Evolutionary conservation across 129 eudicot genomes (phyloP).

Genomic region (Artemisia tridentata): DNA sequence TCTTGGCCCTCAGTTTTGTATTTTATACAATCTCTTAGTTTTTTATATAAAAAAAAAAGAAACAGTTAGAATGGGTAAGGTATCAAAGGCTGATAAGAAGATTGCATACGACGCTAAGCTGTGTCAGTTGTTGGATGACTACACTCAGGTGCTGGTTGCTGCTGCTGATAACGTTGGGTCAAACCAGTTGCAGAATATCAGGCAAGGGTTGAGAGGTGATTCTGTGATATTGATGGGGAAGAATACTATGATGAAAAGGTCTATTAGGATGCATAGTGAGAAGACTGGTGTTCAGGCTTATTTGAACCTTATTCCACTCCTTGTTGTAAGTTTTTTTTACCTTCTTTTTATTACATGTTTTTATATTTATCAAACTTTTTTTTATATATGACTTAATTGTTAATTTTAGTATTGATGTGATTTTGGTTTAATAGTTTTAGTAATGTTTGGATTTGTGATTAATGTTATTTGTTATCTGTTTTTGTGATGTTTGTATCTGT

Average conservation of each 20-base stretch:
- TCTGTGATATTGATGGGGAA: slow-evolving; percentile 84
- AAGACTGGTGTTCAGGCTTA: slow-evolving; percentile 64
- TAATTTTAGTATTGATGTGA: background rate
- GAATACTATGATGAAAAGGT: slow-evolving; percentile 91
- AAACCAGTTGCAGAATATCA: slow-evolving; percentile 63
- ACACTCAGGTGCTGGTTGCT: slow-evolving; percentile 63
- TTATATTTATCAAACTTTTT: no score
- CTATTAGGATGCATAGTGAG: slow-evolving; percentile 69
- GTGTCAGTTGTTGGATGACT: slow-evolving; percentile 61
- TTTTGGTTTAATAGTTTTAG: no score
- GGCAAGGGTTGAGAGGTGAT: slow-evolving; percentile 67
- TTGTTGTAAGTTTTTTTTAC: slow-evolving; percentile 44
- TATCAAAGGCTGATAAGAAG: slow-evolving; percentile 80
- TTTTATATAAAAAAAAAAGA: background rate
- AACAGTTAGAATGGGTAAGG: slow-evolving; percentile 47
- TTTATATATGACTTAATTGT: no score
- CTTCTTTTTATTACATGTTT: no score
- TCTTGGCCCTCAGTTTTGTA: slow-evolving; percentile 87
- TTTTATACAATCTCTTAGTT: slow-evolving; percentile 34
- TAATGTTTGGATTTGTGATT: no score
- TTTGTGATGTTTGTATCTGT: no score
- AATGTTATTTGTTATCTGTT: no score
- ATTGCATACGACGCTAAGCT: slow-evolving; percentile 65
- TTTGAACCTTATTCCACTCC: slow-evolving; percentile 49
- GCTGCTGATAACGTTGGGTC: slow-evolving; percentile 87